Conservation (phyloP, 2,329 filamentous ascomycete species). For the Fusarium sp. region DNA sequence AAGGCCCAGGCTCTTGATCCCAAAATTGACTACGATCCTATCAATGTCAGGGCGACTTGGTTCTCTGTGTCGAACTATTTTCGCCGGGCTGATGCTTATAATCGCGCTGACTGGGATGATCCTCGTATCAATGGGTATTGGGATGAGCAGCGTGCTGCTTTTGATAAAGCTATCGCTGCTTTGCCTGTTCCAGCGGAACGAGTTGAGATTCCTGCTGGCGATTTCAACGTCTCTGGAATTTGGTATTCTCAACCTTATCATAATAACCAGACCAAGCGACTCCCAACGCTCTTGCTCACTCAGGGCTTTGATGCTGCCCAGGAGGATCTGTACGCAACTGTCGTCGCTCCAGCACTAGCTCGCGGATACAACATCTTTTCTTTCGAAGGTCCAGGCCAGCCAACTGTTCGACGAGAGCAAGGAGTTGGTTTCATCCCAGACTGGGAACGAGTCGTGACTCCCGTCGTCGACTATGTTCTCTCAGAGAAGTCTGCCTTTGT, state of each 20-base stretch:
- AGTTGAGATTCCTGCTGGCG: slow-evolving; percentile 39
- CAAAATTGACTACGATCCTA: slow-evolving; percentile 27
- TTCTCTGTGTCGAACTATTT: slow-evolving; percentile 56
- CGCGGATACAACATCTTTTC: slow-evolving; percentile 22
- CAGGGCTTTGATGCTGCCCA: slow-evolving; percentile 28
- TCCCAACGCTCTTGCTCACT: slow-evolving; percentile 2
- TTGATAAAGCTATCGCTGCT: slow-evolving; percentile 50
- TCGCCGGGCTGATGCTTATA: slow-evolving; percentile 53
- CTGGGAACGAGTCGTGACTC: slow-evolving; percentile 20
- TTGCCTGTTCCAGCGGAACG: slow-evolving; percentile 50
- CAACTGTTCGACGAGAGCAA: slow-evolving; percentile 16
- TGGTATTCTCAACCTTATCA: slow-evolving; percentile 42
- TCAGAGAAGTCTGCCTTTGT: background rate
- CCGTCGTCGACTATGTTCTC: slow-evolving; percentile 6
- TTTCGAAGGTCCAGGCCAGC: slow-evolving; percentile 26
- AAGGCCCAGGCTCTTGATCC: slow-evolving; percentile 31
- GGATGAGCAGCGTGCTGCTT: slow-evolving; percentile 48
- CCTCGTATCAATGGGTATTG: slow-evolving; percentile 52
- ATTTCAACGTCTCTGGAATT: slow-evolving; percentile 50
- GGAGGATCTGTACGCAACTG: slow-evolving; percentile 14
- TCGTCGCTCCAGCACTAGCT: slow-evolving; percentile 5
- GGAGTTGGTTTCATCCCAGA: slow-evolving; percentile 22
- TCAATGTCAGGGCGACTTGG: slow-evolving; percentile 39
- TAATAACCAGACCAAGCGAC: background rate
- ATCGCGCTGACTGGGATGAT: slow-evolving; percentile 52